Evolutionary conservation across 2,329 filamentous ascomycete genomes (phyloP).

Genomic region (Graphilbum ipis-grandicollis): DNA sequence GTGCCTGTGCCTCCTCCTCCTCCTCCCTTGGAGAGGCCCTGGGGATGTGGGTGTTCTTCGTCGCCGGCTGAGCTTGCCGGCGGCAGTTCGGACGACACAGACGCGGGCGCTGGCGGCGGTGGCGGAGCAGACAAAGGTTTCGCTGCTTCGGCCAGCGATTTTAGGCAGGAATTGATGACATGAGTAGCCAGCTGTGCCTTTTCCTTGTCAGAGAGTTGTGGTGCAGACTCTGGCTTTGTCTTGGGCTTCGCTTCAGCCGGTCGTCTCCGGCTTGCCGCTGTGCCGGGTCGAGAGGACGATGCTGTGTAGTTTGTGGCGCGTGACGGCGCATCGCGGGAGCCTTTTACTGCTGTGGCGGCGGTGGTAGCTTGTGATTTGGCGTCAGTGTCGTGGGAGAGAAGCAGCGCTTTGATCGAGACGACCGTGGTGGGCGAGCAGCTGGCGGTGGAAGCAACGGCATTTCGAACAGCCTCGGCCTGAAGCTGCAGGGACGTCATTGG

Average conservation of each 20-base stretch:
- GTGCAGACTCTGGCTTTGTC: conserved; percentile 2
- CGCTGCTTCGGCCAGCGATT: conserved; percentile 47
- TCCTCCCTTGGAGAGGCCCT: too few relatives aligned
- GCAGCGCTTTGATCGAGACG: conserved; percentile 25
- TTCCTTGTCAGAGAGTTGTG: conserved; percentile 33
- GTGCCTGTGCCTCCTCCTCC: conserved; percentile 1
- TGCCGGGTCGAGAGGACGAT: conserved; percentile 6
- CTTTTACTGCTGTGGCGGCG: conserved; percentile 3
- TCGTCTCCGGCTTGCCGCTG: conserved; percentile 12
- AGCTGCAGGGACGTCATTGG: conserved; percentile 20
- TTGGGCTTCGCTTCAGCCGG: neutral
- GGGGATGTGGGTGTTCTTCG: too few relatives aligned
- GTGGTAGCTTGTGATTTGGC: conserved; percentile 12
- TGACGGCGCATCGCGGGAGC: conserved; percentile 5
- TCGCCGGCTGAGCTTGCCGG: too few relatives aligned
- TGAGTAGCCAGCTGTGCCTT: conserved; percentile 53
- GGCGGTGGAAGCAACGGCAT: conserved; percentile 24
- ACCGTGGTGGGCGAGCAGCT: conserved; percentile 30
- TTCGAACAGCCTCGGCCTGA: conserved; percentile 28
- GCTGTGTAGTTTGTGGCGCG: conserved; percentile 10
- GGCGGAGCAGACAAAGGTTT: conserved; percentile 22
- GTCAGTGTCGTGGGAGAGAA: conserved; percentile 19
- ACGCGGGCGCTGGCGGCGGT: neutral
- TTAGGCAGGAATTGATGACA: conserved; percentile 53
- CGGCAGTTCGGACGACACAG: too few relatives aligned